Evolutionary conservation across 805 yeast genomes (phyloP), one percentile per base, ranked within the genome.

Genomic region (Wickerhamomyces mucosus): DNA sequence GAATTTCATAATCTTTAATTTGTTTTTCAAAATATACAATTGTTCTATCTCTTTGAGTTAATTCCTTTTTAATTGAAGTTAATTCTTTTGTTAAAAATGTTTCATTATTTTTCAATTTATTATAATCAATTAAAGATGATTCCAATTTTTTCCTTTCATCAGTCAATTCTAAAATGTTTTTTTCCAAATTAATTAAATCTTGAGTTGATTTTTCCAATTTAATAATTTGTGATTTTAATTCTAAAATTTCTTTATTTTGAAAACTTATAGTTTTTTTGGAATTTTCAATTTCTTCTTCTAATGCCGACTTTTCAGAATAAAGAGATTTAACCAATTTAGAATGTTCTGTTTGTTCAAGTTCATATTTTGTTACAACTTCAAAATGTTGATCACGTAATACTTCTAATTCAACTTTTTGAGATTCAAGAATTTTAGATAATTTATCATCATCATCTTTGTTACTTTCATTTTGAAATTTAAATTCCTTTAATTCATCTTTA

Each of bases 401-500:
- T 30, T 50, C 55, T 8, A 46, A 26, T 36, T 54, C 50, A 7
- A 34, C 23, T 32, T 51, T 47, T 12, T 53, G 42, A 3, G 39
- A 41, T 17, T 45, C 38, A 12, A 50, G 31, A 5, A 39, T 32
- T 14, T 40, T 37, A 14, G 26, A n/a, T 13, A 23, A 23, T 13
- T 13, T 11, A 5, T 23, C 26, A 23, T 14, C 16, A 7, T 23
- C 16, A 8, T 23, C 16, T 6, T 10, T 28, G 32, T 39, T 38
- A n/a, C 28, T 35, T 18, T 21, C 30, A 15, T 42, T 38, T 20
- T 39, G 33, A 13, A 37, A 35, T 12, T 46, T 50, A 14, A 53
- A 21, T 4, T 46, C 51, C 42, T 78, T 77, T 15, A 76, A 31
- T 33, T 71, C 58, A 28, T 79, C 84, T 40, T 69, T 73, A 0